Percentiles rank a stretch among this genome's conserved stretches.
Conservation (phyloP, 352 stramenopile species). For the Globisporangium uncinulatum region DNA sequence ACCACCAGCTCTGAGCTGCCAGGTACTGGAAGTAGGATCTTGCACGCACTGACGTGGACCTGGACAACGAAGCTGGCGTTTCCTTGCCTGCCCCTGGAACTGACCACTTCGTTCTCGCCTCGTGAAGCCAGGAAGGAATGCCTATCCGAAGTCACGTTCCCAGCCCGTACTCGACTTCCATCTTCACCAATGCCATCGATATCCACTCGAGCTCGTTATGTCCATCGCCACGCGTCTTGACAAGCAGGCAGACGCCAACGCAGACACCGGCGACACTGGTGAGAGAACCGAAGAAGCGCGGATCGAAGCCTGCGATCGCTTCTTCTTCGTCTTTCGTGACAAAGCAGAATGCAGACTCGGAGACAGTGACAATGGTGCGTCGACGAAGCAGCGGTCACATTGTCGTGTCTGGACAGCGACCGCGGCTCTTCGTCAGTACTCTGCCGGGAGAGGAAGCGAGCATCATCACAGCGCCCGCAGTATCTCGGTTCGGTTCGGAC, state of each 20-base stretch:
- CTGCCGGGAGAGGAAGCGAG: background rate
- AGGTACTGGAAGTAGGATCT: too few species aligned
- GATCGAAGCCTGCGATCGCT: background rate
- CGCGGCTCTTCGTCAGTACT: background rate
- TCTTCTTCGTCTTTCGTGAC: background rate
- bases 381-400: constrained; percentile 11
- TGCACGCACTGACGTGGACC: too few species aligned
- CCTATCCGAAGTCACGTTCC: background rate
- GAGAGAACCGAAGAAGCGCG: background rate
- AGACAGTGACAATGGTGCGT: background rate
- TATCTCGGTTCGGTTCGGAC: background rate
- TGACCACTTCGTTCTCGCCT: background rate
- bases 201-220: constrained; percentile 7
- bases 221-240: constrained; percentile 11
- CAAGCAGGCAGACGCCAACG: constrained; percentile 6
- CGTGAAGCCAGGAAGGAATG: background rate
- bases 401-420: constrained; percentile 4
- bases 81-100: too few species aligned
- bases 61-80: too few species aligned
- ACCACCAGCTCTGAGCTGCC: too few species aligned
- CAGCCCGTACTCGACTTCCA: background rate
- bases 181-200: constrained; percentile 4
- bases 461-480: too few species aligned
- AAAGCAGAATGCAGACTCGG: background rate
- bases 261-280: background rate